These are phyloP conservation scores for Lindgomyces ingoldianus DNA, from an alignment of 495 filamentous ascomycete species.

Conservation along the genomic window DNA sequence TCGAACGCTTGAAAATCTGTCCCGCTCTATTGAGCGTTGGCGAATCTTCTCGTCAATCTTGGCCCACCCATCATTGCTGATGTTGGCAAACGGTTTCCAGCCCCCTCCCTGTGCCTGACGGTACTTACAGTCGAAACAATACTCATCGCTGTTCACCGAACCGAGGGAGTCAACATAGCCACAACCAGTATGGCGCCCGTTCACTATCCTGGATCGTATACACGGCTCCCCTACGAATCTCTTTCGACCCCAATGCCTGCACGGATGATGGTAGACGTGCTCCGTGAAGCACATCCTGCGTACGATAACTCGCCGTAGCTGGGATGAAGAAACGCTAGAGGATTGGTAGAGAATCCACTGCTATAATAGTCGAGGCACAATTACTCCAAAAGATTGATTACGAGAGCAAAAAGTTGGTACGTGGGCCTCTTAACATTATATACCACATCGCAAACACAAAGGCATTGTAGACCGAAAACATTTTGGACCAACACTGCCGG, in stretches of 20 bases:
- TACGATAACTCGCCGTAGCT: background rate
- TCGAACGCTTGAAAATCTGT: constrained; percentile 3
- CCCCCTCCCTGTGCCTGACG: constrained; percentile 1
- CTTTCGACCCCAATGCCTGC: constrained; percentile 33
- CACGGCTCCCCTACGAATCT: constrained; percentile 36
- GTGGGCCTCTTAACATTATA: background rate
- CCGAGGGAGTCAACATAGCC: constrained; percentile 21
- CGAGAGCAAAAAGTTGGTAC: background rate
- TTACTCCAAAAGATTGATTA: background rate
- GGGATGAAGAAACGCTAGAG: background rate
- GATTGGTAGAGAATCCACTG: background rate
- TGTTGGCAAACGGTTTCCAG: constrained; percentile 31
- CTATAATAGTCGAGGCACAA: background rate
- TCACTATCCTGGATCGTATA: constrained; percentile 25
- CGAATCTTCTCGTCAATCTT: constrained; percentile 19
- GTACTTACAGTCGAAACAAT: constrained; percentile 25
- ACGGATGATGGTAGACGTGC: constrained; percentile 33
- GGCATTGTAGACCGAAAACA: constrained; percentile 2
- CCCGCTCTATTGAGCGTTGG: background rate
- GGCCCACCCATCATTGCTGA: constrained; percentile 27
- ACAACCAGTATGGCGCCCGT: constrained; percentile 29
- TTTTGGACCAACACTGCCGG: background rate
- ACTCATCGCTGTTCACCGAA: constrained; percentile 22
- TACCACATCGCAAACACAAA: constrained; percentile 7
- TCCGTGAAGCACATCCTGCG: constrained; percentile 34